phyloP scores from a whole-genome alignment of 2,329 filamentous ascomycete species.

The Juglanconis oblonga region DNA sequence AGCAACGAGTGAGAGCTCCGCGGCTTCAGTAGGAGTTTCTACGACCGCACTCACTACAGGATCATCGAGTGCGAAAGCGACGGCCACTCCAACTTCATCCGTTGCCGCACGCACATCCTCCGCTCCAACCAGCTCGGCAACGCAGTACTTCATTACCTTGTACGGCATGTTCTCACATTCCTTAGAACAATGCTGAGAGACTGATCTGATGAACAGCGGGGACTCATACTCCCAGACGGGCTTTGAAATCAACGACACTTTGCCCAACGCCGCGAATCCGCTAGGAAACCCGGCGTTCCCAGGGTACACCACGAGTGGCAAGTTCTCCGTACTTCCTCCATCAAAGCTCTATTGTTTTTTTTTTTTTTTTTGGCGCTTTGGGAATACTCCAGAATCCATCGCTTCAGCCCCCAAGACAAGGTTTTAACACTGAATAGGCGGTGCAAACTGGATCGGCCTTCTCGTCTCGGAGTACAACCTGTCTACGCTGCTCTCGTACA shows the following conservation, averaged over 20 bases:
- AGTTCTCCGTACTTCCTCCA: neutral
- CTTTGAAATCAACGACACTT: conserved; percentile 46
- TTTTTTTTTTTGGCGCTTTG: too few species aligned
- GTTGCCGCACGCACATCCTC: conserved; percentile 1
- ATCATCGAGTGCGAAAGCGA: neutral
- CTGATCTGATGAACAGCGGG: conserved; percentile 35
- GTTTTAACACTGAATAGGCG: conserved; percentile 23
- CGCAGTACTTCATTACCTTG: conserved; percentile 41
- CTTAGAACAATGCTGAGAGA: neutral
- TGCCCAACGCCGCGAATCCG: conserved; percentile 52
- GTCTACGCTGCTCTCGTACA: conserved; percentile 42
- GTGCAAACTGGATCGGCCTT: conserved; percentile 47
- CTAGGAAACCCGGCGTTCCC: conserved; percentile 58
- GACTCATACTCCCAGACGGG: conserved; percentile 60
- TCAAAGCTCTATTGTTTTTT: neutral
- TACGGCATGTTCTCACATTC: conserved; percentile 16
- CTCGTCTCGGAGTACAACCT: conserved; percentile 40
- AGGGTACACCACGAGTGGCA: conserved; percentile 40
- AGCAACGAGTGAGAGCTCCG: neutral
- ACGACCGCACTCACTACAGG: neutral
- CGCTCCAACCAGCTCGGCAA: neutral
- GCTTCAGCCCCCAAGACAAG: too few species aligned
- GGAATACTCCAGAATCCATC: too few species aligned
- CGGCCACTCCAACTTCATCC: neutral
- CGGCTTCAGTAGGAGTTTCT: neutral